Percentiles rank a stretch among this genome's conserved stretches.
phyloP scores from a whole-genome alignment of 352 stramenopile species.

The Pythium phragmitis region DNA sequence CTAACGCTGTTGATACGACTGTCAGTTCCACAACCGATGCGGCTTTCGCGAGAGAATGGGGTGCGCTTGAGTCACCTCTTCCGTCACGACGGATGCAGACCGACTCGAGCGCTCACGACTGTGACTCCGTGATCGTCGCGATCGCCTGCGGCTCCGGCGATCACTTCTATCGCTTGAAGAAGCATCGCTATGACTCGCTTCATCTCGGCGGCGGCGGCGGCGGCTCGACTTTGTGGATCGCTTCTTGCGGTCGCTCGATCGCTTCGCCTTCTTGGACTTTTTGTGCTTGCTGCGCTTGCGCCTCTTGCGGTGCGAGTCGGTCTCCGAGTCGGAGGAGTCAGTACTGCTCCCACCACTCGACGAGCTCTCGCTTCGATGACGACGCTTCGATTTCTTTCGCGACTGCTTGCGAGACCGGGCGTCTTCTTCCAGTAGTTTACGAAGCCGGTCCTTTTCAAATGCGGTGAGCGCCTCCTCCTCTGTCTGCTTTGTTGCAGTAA shows the following conservation, averaged over 20 bases:
- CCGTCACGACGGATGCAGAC: neutral
- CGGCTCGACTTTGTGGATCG: constrained; percentile 14
- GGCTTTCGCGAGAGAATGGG: constrained; percentile 35
- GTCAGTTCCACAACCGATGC: constrained; percentile 45
- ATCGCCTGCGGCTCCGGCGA: neutral
- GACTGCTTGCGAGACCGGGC: constrained; percentile 14
- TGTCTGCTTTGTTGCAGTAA: too few relatives aligned
- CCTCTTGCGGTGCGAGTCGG: constrained; percentile 6
- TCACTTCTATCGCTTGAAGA: neutral
- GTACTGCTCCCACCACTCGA: constrained; percentile 7
- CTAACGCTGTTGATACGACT: neutral
- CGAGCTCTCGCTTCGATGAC: neutral
- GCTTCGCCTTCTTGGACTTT: constrained; percentile 33
- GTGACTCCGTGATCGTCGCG: constrained; percentile 1
- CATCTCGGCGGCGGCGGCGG: neutral
- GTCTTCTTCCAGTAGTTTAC: constrained; percentile 35
- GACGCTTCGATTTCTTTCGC: constrained; percentile 6
- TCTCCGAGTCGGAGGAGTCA: constrained; percentile 12
- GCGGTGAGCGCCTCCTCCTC: neutral
- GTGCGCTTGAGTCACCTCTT: neutral
- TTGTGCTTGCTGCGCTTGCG: constrained; percentile 25
- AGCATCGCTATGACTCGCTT: neutral
- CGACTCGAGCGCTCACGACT: constrained; percentile 6
- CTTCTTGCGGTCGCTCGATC: constrained; percentile 20
- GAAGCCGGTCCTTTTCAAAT: constrained; percentile 38